These are phyloP conservation scores for Penicillium freii DNA, from an alignment of 2,329 filamentous ascomycete genomes.

Conservation along the genomic window DNA sequence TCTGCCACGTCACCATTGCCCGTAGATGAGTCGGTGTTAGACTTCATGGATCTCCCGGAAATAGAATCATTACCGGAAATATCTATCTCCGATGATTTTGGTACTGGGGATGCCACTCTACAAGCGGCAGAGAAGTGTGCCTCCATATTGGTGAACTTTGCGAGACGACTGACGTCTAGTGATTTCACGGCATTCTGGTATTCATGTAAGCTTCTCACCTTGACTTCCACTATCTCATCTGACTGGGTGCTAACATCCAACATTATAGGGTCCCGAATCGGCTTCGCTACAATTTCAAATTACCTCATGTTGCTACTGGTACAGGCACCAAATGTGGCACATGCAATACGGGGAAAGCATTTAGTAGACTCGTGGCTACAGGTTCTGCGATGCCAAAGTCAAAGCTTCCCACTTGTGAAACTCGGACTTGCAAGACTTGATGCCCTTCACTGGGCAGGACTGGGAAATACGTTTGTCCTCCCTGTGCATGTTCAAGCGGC, in stretches of 20 bases:
- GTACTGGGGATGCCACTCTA: no score
- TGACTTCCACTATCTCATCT: no score
- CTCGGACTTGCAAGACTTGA: slow-evolving; percentile 33
- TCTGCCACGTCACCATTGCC: no score
- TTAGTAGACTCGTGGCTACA: slow-evolving; percentile 33
- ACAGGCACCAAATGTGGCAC: slow-evolving; percentile 30
- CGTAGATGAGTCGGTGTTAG: no score
- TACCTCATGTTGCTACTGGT: slow-evolving; percentile 34
- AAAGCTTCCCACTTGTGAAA: slow-evolving; percentile 32
- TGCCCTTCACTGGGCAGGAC: slow-evolving; percentile 25
- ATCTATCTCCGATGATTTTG: no score
- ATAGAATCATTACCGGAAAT: no score
- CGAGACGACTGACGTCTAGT: no score
- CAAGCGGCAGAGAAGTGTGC: no score
- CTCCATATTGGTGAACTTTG: no score
- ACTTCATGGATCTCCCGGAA: no score
- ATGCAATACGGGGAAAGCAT: slow-evolving; percentile 27
- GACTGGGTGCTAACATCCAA: background rate
- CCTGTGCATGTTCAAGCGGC: slow-evolving; percentile 28
- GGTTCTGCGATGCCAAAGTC: slow-evolving; percentile 30
- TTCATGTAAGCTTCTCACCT: slow-evolving; percentile 27
- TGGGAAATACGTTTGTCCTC: slow-evolving; percentile 11
- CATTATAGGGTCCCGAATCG: slow-evolving; percentile 31
- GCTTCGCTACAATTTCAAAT: slow-evolving; percentile 37
- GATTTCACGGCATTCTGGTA: background rate